Base-by-base conservation (phyloP, 345 rosid species). In the Iberis pinnata region DNA sequence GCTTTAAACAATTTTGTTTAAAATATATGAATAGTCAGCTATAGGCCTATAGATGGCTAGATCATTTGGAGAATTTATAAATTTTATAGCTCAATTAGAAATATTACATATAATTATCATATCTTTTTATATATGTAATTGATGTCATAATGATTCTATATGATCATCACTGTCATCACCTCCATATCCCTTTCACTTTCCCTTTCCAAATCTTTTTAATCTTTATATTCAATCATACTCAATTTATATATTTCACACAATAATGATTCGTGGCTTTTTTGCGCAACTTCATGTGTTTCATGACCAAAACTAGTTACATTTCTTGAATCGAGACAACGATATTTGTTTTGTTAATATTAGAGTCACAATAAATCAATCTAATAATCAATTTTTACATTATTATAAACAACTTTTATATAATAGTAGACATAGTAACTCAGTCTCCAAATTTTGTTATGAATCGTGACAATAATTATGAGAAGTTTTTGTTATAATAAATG, bases 141-240 rank as follows among this genome's bases (percentile, higher is more conserved):
- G 50, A 46, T 40, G 54, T 53, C 56, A 67, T 46, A 53, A 67
- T 67, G 65, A 67, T 67, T 60, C 39, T 32, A 31, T 43, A 53
- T 40, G 49, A 67, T 67, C 61, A 53, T 66, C 65, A 52, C 55
- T 15, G 38, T 51, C 60, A 29, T 59, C 65, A 53, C 61, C 45
- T 24, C 32, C 36, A 52, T 53, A 36, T 51, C 26, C 37, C 55
- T 43, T 44, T 51, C 26, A 29, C 55, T 43, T 44, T 44, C 65
- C 17, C 27, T 58, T 38, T 44, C 56, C 8, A 45, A 59, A 13
- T 67, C 29, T 24, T 58, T 33, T 39, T 13, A 8, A 32, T 52
- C 29, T 65, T 50, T 25, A 43, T 12, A 14, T 2, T 26, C 49
- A 52, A 46, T 42, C 32, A 49, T 49, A 42, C 52, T 64, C 36